Evolutionary conservation across 306 rosid species (phyloP).

Genomic region (Erythrophleum fordii): DNA sequence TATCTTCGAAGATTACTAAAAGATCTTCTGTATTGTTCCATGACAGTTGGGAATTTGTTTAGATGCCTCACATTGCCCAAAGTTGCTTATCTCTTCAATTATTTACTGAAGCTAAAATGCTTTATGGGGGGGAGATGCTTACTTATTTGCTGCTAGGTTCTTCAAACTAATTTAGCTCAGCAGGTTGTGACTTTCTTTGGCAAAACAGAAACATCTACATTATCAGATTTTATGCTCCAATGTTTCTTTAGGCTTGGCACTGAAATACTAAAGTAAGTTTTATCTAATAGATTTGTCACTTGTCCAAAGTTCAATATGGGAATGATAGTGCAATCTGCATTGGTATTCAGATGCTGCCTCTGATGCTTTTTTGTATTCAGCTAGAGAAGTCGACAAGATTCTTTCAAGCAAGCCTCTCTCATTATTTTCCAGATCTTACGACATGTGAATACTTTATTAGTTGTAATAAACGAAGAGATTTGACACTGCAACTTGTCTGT

Average conservation of each 20-base stretch:
- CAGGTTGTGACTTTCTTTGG: background rate
- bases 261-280: background rate
- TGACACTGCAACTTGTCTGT: background rate
- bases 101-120: background rate
- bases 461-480: background rate
- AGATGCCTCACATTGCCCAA: background rate
- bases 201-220: background rate
- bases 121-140: background rate
- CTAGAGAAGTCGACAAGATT: background rate
- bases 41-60: background rate
- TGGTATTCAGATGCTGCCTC: background rate
- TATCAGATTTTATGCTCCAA: background rate
- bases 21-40: background rate
- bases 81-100: background rate
- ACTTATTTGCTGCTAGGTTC: background rate
- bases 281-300: background rate
- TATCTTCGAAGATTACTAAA: background rate
- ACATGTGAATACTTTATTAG: background rate
- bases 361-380: background rate
- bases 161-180: background rate
- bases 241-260: background rate
- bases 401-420: constrained; percentile 2
- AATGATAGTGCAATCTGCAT: background rate
- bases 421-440: background rate
- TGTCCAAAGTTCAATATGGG: background rate